A percentile compares a stretch with the other conserved stretches of the same genome.
These are phyloP conservation scores for Podaxis sp. DNA, from an alignment of 768 basidiomycete genomes.

Conservation along the genomic window DNA sequence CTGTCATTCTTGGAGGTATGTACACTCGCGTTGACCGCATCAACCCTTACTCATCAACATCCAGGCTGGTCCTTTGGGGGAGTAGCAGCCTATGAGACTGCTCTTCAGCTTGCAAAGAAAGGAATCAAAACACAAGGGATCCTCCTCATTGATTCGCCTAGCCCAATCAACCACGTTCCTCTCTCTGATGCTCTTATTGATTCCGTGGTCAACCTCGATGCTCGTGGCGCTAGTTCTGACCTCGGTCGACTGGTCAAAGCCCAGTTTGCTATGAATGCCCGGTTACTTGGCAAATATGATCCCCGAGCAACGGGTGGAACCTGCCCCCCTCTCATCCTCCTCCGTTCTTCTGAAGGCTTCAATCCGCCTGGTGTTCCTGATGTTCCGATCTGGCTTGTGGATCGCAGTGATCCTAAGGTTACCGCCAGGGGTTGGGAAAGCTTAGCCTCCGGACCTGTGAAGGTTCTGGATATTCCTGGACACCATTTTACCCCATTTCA, in stretches of 20 bases:
- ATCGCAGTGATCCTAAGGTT: conserved; percentile 35
- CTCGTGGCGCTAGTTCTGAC: conserved; percentile 27
- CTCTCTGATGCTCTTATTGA: conserved; percentile 55
- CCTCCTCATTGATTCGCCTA: conserved; percentile 67
- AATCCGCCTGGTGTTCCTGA: conserved; percentile 27
- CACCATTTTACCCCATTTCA: conserved; percentile 66
- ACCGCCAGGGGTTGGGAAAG: conserved; percentile 48
- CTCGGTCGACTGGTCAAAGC: conserved; percentile 36
- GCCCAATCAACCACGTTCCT: conserved; percentile 50
- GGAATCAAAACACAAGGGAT: conserved; percentile 53
- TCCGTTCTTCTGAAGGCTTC: conserved; percentile 55
- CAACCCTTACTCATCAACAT: neutral
- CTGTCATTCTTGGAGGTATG: conserved; percentile 61
- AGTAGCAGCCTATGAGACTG: conserved; percentile 66
- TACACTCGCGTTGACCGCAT: neutral
- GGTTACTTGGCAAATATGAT: conserved; percentile 46
- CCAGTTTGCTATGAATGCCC: conserved; percentile 51
- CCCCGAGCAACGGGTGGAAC: conserved; percentile 24
- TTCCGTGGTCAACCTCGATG: conserved; percentile 36
- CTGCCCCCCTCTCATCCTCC: conserved; percentile 42
- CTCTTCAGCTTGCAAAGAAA: conserved; percentile 45
- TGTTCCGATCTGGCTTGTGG: conserved; percentile 53
- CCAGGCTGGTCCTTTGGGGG: conserved; percentile 83
- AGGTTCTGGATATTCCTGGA: conserved; percentile 58
- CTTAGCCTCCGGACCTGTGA: conserved; percentile 35